phyloP scores from a whole-genome alignment of 176 grass and related monocot species.

The Leersia perrieri region DNA sequence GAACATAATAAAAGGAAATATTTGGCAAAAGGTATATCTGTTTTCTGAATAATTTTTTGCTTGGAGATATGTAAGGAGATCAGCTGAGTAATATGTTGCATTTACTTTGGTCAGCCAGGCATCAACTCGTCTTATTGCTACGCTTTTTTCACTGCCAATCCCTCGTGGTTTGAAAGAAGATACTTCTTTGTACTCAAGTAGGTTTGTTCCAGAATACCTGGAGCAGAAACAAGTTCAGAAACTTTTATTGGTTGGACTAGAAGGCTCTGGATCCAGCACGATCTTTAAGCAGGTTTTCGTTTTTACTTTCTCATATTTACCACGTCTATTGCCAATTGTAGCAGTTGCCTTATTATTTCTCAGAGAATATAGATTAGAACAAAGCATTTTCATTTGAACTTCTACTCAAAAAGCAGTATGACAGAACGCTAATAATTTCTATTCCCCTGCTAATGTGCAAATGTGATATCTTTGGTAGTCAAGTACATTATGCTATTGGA shows the following conservation, averaged over 20 bases:
- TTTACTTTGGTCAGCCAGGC: slow-evolving; percentile 41
- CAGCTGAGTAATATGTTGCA: background rate
- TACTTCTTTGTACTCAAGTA: slow-evolving; percentile 28
- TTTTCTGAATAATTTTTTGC: slow-evolving; percentile 5
- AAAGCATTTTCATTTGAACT: background rate
- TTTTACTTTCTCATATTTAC: slow-evolving; percentile 2
- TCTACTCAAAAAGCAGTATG: background rate
- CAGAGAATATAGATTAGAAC: background rate
- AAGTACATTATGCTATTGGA: background rate
- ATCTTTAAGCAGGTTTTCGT: slow-evolving; percentile 67
- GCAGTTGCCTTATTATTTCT: background rate
- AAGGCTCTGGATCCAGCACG: slow-evolving; percentile 57
- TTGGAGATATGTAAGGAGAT: background rate
- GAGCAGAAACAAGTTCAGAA: slow-evolving; percentile 62
- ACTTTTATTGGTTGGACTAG: slow-evolving; percentile 62
- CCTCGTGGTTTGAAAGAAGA: slow-evolving; percentile 49
- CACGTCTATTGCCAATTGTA: background rate
- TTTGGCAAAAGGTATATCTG: slow-evolving; percentile 63
- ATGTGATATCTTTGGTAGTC: background rate
- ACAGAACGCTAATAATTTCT: background rate
- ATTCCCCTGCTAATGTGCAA: background rate
- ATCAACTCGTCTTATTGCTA: slow-evolving; percentile 52
- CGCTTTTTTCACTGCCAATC: slow-evolving; percentile 54
- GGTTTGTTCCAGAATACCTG: slow-evolving; percentile 49
- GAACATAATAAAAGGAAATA: slow-evolving; percentile 74